A percentile compares a stretch with the other conserved stretches of the same genome.
phyloP scores from a whole-genome alignment of 768 basidiomycete species.

The Udeniomyces megalosporus region DNA sequence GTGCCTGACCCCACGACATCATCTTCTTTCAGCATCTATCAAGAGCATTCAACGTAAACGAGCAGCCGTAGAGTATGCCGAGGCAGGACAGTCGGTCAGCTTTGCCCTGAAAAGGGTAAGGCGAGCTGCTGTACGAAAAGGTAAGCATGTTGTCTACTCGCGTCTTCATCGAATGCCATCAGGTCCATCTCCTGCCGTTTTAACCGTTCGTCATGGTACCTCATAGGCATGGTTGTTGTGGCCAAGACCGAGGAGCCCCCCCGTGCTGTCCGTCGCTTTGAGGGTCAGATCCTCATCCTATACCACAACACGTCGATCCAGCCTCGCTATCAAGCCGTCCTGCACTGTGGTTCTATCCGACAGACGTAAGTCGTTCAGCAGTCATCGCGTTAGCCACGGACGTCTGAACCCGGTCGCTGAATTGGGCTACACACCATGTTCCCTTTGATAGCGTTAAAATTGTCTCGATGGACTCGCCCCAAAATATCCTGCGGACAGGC shows the following conservation, averaged over 20 bases:
- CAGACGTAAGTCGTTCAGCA: no score
- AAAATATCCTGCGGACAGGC: slow-evolving; percentile 77
- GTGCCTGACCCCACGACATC: no score
- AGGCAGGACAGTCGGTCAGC: slow-evolving; percentile 91
- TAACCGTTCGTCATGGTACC: no score
- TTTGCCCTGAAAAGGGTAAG: slow-evolving; percentile 79
- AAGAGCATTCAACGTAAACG: slow-evolving; percentile 93
- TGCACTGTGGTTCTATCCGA: slow-evolving; percentile 22
- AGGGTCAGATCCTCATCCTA: slow-evolving; percentile 82
- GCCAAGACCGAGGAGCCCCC: slow-evolving; percentile 47
- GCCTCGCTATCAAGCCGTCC: slow-evolving; percentile 23
- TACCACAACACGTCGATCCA: slow-evolving; percentile 34
- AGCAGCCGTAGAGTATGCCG: slow-evolving; percentile 63
- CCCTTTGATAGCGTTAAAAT: slow-evolving; percentile 21
- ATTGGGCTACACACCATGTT: slow-evolving; percentile 24
- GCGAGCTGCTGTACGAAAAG: slow-evolving; percentile 67
- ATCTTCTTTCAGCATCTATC: slow-evolving; percentile 38
- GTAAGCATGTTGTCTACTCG: no score
- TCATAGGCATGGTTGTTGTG: slow-evolving; percentile 78
- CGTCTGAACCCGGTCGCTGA: slow-evolving; percentile 16
- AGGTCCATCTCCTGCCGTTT: no score
- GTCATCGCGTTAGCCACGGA: no score
- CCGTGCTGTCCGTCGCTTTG: slow-evolving; percentile 63
- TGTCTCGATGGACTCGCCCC: slow-evolving; percentile 48
- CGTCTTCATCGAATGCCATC: no score